Evolutionary conservation across 257 asterid genomes (phyloP).

Genomic region (Forsythia suspensa): DNA sequence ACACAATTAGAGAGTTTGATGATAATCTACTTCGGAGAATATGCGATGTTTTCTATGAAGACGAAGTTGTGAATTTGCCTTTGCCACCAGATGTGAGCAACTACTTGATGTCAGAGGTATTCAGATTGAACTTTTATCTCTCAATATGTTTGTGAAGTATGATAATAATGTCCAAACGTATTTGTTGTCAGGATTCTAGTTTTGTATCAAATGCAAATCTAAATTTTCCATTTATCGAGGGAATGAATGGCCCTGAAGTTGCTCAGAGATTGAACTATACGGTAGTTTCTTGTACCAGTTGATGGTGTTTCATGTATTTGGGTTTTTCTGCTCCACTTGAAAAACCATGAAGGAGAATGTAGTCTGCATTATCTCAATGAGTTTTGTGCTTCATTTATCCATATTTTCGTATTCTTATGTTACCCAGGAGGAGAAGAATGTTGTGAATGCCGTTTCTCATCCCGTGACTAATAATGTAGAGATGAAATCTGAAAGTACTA

Average conservation of each 20-base stretch:
- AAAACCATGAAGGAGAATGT: slow-evolving; percentile 4
- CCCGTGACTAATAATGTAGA: slow-evolving; percentile 44
- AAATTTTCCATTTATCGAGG: slow-evolving; percentile 66
- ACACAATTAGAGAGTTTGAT: slow-evolving; percentile 73
- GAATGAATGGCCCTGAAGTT: slow-evolving; percentile 79
- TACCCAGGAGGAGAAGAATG: slow-evolving; percentile 70
- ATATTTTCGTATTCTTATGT: slow-evolving; percentile 4
- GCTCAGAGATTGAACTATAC: slow-evolving; percentile 51
- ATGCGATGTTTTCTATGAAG: slow-evolving; percentile 77
- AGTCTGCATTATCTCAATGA: not conserved
- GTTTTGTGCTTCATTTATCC: slow-evolving; percentile 22
- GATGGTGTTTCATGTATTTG: slow-evolving; percentile 11
- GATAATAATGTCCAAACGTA: slow-evolving; percentile 13
- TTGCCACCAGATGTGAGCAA: slow-evolving; percentile 93
- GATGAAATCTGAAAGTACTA: slow-evolving; percentile 56
- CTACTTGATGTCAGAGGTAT: slow-evolving; percentile 90
- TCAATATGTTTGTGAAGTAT: slow-evolving; percentile 13
- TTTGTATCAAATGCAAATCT: slow-evolving; percentile 64
- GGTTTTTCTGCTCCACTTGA: slow-evolving; percentile 10
- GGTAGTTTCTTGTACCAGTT: slow-evolving; percentile 42
- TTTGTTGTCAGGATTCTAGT: slow-evolving; percentile 64
- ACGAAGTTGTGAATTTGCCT: slow-evolving; percentile 76
- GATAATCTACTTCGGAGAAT: slow-evolving; percentile 65
- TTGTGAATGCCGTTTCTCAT: slow-evolving; percentile 38
- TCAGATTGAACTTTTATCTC: not conserved